A percentile compares a stretch with the other conserved stretches of the same genome.
phyloP scores from a whole-genome alignment of 345 rosid genomes.

The Linum usitatissimum region DNA sequence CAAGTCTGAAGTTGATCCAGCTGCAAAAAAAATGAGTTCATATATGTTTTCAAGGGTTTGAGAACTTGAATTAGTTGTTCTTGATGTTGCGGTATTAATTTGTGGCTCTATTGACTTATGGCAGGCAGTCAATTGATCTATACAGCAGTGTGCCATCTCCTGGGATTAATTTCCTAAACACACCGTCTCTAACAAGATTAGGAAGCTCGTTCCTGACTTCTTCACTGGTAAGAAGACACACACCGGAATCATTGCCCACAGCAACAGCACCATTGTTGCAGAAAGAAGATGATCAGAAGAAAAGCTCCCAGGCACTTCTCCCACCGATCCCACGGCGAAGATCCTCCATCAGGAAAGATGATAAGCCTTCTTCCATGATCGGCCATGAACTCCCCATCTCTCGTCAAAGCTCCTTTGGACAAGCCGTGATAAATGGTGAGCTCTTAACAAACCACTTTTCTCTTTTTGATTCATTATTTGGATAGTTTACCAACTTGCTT shows the following conservation, averaged over 20 bases:
- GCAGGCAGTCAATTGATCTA: conserved; percentile 79
- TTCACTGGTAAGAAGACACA: conserved; percentile 47
- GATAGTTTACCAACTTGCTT: background rate
- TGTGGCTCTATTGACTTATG: conserved; percentile 14
- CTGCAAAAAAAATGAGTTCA: background rate
- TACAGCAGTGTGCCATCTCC: conserved; percentile 84
- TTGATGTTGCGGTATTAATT: background rate
- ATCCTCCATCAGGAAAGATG: conserved; percentile 27
- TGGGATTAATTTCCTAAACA: conserved; percentile 48
- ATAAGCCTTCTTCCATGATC: conserved; percentile 25
- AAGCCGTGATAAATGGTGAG: conserved; percentile 77
- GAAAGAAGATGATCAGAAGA: conserved; percentile 32
- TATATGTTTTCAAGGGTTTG: background rate
- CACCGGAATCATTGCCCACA: conserved; percentile 44
- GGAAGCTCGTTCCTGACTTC: conserved; percentile 64
- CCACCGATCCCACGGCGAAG: conserved; percentile 40
- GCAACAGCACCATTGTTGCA: conserved; percentile 43
- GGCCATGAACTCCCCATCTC: conserved; percentile 48
- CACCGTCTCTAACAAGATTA: conserved; percentile 42
- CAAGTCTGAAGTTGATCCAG: background rate
- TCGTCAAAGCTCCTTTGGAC: conserved; percentile 59
- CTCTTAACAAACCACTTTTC: background rate
- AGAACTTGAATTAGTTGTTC: background rate
- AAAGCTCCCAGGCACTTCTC: conserved; percentile 35
- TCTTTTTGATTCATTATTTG: background rate